Conservation (phyloP, 352 stramenopile genomes). For the Blastocystis hominis region DNA sequence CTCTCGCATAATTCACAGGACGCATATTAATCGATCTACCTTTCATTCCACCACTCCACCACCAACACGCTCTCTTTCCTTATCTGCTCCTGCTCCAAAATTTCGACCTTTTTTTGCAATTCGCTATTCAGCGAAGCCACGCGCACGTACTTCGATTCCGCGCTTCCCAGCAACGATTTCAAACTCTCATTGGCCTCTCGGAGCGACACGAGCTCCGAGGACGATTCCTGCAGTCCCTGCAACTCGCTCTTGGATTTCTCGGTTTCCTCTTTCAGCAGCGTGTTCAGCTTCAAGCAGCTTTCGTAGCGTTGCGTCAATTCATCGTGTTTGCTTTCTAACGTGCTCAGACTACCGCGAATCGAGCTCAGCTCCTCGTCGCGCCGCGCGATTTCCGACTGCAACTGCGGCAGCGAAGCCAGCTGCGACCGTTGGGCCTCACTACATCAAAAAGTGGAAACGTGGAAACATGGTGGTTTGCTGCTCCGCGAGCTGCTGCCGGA, state of each 20-base stretch:
- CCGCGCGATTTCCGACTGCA: not conserved
- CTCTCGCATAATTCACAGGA: not conserved
- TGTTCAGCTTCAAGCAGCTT: not conserved
- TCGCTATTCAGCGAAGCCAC: not conserved
- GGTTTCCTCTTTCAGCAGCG: not conserved
- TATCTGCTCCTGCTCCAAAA: constrained; percentile 46
- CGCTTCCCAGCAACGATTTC: not conserved
- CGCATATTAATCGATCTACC: constrained; percentile 53
- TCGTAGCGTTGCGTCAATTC: not conserved
- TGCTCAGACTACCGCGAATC: not conserved
- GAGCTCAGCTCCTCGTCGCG: not conserved
- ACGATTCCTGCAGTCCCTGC: not conserved
- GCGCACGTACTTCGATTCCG: constrained; percentile 22
- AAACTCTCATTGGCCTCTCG: constrained; percentile 3
- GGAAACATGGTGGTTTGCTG: not conserved
- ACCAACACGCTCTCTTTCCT: not conserved
- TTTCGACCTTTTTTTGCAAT: constrained; percentile 42
- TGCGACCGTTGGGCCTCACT: not conserved
- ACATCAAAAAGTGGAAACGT: not conserved
- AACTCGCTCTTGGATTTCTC: not conserved
- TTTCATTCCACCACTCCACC: not conserved
- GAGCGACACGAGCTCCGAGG: not conserved
- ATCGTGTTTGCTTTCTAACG: not conserved
- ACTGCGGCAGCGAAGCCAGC: not conserved
- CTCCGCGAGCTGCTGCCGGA: not conserved